Evolutionary conservation across 23 red algal genomes (phyloP).

Genomic region (Gracilaria gracilis): DNA sequence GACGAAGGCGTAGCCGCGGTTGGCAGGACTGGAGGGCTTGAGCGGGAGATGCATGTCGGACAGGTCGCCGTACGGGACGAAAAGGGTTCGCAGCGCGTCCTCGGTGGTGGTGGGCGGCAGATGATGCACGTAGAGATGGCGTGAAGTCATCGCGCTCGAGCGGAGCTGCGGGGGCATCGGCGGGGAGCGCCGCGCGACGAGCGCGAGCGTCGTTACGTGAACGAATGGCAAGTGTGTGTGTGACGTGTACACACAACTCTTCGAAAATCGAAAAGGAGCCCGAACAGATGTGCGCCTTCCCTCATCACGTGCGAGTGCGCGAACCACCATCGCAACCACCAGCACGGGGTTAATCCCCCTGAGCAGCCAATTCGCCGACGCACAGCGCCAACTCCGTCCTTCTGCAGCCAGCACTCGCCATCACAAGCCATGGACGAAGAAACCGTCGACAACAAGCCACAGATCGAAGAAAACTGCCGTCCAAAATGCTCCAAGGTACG

Average conservation of each 20-base stretch:
- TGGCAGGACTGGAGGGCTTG: background rate
- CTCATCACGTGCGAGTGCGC: no score
- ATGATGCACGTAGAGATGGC: conserved; percentile 15
- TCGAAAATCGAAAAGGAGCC: no score
- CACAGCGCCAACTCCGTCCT: no score
- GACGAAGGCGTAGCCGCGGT: conserved; percentile 32
- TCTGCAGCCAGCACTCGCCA: no score
- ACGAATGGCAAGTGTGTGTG: background rate
- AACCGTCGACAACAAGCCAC: conserved; percentile 80
- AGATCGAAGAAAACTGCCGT: conserved; percentile 89
- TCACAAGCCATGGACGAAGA: conserved; percentile 67
- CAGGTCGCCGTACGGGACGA: background rate
- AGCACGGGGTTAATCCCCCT: background rate
- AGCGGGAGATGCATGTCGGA: conserved; percentile 19
- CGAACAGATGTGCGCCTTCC: no score
- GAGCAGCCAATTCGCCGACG: background rate
- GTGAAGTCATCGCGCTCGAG: background rate
- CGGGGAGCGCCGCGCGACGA: no score
- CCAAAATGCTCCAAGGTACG: conserved; percentile 85
- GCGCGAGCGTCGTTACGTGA: no score
- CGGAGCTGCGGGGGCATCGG: no score
- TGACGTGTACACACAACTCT: background rate
- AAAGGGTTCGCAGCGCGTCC: background rate
- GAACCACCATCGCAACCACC: background rate
- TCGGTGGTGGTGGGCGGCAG: conserved; percentile 12